These are phyloP conservation scores for Coccomyxa subellipsoidea DNA, from an alignment of 163 green algal genomes.

Conservation along the genomic window DNA sequence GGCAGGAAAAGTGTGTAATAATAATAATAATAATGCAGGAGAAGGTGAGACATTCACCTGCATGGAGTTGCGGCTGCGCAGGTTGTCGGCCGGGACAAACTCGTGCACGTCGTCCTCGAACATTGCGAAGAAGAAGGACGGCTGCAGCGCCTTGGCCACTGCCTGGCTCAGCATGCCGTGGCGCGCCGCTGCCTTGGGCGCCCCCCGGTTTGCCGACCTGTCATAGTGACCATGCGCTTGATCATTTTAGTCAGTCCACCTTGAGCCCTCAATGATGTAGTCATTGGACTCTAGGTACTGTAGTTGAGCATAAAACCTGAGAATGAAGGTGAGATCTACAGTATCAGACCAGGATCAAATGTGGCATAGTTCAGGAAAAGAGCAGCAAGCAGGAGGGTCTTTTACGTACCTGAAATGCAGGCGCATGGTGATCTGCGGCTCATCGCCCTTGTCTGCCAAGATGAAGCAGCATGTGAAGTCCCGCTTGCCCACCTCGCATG, in stretches of 20 bases:
- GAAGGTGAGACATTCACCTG: neutral
- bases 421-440: conserved; percentile 1
- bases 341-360: neutral
- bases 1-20: neutral
- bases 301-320: too few species aligned
- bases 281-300: too few species aligned
- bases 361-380: too few species aligned
- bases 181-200: neutral
- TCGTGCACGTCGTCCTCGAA: neutral
- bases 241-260: neutral
- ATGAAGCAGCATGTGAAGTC: conserved; percentile 5
- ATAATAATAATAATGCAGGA: neutral
- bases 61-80: neutral
- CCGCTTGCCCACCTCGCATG: neutral
- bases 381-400: neutral
- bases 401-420: neutral
- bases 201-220: conserved; percentile 1
- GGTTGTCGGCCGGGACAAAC: neutral
- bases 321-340: neutral
- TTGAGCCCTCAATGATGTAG: neutral
- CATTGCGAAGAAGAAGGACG: conserved; percentile 1
- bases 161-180: conserved; percentile 2
- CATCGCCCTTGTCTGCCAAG: neutral
- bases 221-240: neutral
- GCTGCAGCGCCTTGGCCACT: neutral